phyloP scores from a whole-genome alignment of 208 protist genomes.

The Spongospora subterranea region DNA sequence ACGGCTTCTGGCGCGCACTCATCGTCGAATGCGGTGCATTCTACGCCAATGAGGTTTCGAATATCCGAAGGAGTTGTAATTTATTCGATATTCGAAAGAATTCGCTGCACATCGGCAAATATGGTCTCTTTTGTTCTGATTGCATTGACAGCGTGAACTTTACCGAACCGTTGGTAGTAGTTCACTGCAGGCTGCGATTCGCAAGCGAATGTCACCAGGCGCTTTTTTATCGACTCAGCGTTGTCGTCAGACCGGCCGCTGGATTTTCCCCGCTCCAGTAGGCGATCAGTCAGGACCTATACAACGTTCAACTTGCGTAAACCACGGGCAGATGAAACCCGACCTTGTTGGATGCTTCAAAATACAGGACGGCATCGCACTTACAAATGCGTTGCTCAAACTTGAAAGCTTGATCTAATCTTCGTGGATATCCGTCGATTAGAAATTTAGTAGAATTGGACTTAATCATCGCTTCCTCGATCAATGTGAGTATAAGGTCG shows the following conservation, averaged over 20 bases:
- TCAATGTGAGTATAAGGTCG: slow-evolving; percentile 51
- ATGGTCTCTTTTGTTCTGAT: background rate
- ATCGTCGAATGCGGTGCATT: too few relatives aligned
- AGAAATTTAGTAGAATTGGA: slow-evolving; percentile 27
- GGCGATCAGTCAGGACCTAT: slow-evolving; percentile 66
- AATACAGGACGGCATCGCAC: slow-evolving; percentile 25
- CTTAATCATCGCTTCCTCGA: background rate
- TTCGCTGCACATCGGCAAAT: slow-evolving; percentile 13
- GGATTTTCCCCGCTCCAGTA: slow-evolving; percentile 76
- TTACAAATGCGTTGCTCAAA: slow-evolving; percentile 6
- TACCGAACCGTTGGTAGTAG: background rate
- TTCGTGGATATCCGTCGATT: slow-evolving; percentile 62
- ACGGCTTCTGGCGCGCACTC: too few relatives aligned
- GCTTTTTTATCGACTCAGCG: slow-evolving; percentile 76
- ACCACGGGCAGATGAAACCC: background rate
- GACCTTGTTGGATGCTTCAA: background rate
- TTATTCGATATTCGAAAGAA: too few relatives aligned
- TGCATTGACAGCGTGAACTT: background rate
- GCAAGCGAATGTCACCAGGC: slow-evolving; percentile 68
- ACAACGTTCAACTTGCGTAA: background rate
- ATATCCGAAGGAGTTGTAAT: too few relatives aligned
- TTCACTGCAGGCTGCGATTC: slow-evolving; percentile 7
- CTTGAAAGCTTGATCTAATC: slow-evolving; percentile 52
- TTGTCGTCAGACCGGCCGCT: slow-evolving; percentile 79
- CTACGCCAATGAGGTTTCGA: too few relatives aligned